Percentiles rank a stretch among this genome's conserved stretches.
Conservation (phyloP, 805 yeast species). For the Vanderwaltozyma polyspora region DNA sequence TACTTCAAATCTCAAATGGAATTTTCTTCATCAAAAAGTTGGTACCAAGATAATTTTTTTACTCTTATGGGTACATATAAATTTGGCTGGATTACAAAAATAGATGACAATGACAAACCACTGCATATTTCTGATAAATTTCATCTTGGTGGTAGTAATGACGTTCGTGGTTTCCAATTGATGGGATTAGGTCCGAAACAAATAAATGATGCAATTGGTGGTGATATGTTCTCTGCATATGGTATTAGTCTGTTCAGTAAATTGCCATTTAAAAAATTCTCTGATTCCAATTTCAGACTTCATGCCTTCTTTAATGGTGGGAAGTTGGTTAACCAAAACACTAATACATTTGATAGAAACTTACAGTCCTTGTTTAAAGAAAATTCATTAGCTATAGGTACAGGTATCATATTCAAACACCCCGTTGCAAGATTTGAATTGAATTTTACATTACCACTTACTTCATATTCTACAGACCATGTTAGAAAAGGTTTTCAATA, state of each 20-base stretch:
- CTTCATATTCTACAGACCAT: slow-evolving; percentile 38
- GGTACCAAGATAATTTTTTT: slow-evolving; percentile 17
- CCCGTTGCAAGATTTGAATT: slow-evolving; percentile 60
- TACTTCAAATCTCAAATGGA: slow-evolving; percentile 27
- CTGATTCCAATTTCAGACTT: slow-evolving; percentile 42
- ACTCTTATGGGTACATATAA: slow-evolving; percentile 41
- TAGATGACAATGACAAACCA: slow-evolving; percentile 26
- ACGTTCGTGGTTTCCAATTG: slow-evolving; percentile 56
- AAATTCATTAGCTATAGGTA: slow-evolving; percentile 45
- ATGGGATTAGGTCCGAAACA: slow-evolving; percentile 60
- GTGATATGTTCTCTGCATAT: slow-evolving; percentile 44
- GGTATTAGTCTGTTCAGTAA: slow-evolving; percentile 50
- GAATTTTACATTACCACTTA: slow-evolving; percentile 51
- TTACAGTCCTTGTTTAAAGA: slow-evolving; percentile 23
- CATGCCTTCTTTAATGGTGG: slow-evolving; percentile 64
- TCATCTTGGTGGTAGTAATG: slow-evolving; percentile 69
- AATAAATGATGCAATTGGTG: slow-evolving; percentile 51
- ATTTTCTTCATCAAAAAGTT: slow-evolving; percentile 15
- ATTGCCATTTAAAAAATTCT: slow-evolving; percentile 39
- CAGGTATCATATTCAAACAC: slow-evolving; percentile 51
- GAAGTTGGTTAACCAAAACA: slow-evolving; percentile 32
- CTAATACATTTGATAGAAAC: slow-evolving; percentile 9
- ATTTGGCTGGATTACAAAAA: slow-evolving; percentile 45
- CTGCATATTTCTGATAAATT: slow-evolving; percentile 67
- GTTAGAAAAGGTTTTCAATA: slow-evolving; percentile 56